phyloP scores from a whole-genome alignment of 2,329 filamentous ascomycete genomes.

The Incumbomyces delicatus region DNA sequence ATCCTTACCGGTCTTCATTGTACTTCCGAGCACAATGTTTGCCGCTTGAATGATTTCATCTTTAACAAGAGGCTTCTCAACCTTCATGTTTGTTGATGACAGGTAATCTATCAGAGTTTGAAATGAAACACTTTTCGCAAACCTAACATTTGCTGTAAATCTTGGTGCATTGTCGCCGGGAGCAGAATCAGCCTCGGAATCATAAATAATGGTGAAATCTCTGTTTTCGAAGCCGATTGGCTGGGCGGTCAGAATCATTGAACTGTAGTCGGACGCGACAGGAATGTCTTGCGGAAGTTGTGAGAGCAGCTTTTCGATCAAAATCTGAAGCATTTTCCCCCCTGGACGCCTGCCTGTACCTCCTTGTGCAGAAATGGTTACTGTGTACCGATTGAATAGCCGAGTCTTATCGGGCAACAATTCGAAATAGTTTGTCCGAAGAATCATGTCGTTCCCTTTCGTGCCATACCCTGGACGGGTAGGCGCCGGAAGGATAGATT shows the following conservation, averaged over 20 bases:
- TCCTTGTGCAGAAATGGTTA: conserved; percentile 25
- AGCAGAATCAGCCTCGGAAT: conserved; percentile 26
- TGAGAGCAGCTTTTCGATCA: conserved; percentile 39
- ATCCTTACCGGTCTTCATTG: conserved; percentile 31
- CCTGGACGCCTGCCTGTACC: too few species aligned
- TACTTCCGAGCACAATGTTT: conserved; percentile 47
- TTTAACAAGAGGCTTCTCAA: conserved; percentile 33
- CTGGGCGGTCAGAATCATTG: conserved; percentile 27
- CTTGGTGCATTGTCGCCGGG: conserved; percentile 24
- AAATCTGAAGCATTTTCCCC: conserved; percentile 37
- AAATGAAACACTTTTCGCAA: conserved; percentile 24
- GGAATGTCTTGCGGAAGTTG: conserved; percentile 20
- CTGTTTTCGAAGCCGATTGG: conserved; percentile 22
- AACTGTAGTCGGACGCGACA: conserved; percentile 33
- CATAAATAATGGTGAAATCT: conserved; percentile 23
- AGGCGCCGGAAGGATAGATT: too few species aligned
- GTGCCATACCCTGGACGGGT: conserved; percentile 31
- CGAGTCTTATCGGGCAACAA: conserved; percentile 28
- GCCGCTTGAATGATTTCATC: conserved; percentile 46
- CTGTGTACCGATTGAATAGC: conserved; percentile 32
- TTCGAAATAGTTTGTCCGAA: conserved; percentile 33
- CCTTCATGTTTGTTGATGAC: conserved; percentile 25
- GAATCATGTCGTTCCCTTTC: conserved; percentile 22
- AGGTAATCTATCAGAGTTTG: conserved; percentile 34
- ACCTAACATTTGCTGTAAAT: conserved; percentile 28